Evolutionary conservation across 371 early-diverging fungal species (phyloP).

Genomic region (Mortierella sp.): DNA sequence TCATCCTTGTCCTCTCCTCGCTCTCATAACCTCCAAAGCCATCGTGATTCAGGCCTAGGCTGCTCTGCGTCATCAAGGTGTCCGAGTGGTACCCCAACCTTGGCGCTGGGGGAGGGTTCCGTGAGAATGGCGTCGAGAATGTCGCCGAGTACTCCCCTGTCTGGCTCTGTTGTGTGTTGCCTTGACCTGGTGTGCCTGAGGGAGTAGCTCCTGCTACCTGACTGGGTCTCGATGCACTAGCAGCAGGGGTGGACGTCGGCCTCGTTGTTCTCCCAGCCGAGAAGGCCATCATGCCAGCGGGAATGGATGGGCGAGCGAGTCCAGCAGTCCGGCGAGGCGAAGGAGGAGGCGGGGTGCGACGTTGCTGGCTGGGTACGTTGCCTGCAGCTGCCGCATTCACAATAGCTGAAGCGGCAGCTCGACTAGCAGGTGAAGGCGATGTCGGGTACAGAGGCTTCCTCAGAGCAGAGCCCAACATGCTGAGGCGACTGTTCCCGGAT

Average conservation of each 20-base stretch:
- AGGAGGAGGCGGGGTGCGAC: not conserved
- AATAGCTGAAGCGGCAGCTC: constrained; percentile 30
- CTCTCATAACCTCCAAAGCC: constrained; percentile 35
- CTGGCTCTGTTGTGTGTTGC: not conserved
- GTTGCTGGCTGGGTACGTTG: not conserved
- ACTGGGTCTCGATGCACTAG: not conserved
- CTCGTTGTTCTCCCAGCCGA: not conserved
- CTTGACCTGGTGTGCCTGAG: not conserved
- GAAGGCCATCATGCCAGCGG: not conserved
- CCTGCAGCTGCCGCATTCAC: constrained; percentile 10
- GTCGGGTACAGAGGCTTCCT: constrained; percentile 18
- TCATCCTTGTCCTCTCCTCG: constrained; percentile 35
- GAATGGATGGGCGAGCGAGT: not conserved
- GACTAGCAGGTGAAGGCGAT: constrained; percentile 25
- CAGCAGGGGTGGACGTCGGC: not conserved
- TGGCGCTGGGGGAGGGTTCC: constrained; percentile 47
- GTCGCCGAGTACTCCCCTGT: constrained; percentile 19
- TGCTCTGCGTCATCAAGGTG: constrained; percentile 52
- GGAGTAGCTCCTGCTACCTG: not conserved
- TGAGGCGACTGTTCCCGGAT: constrained; percentile 13
- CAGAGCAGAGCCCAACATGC: constrained; percentile 16
- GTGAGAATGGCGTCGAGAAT: constrained; percentile 28
- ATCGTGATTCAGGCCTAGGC: constrained; percentile 50
- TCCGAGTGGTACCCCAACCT: constrained; percentile 49
- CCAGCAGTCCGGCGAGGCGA: not conserved